Evolutionary conservation across 306 rosid species (phyloP).

Genomic region (Vigna reflexopilosa): DNA sequence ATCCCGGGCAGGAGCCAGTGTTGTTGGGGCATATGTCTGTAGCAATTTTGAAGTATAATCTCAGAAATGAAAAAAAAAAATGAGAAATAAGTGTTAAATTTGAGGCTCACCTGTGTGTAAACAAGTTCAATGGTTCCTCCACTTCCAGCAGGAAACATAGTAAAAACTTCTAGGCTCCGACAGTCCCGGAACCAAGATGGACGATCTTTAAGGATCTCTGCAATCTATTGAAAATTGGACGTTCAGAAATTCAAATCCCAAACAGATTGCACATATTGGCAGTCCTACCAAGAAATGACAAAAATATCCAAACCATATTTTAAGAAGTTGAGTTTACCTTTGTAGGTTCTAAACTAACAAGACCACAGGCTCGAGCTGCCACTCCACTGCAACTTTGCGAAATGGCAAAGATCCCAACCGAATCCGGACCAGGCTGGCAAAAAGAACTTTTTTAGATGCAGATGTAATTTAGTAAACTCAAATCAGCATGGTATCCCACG

Average conservation of each 20-base stretch:
- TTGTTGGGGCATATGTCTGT: constrained; percentile 93
- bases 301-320: constrained; percentile 11
- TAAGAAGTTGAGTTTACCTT: constrained; percentile 59
- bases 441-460: background rate
- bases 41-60: constrained; percentile 30
- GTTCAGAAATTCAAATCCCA: constrained; percentile 32
- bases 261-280: constrained; percentile 9
- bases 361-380: constrained; percentile 99
- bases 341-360: constrained; percentile 90
- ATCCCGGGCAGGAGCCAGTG: constrained; percentile 98
- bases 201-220: constrained; percentile 99
- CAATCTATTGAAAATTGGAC: constrained; percentile 61
- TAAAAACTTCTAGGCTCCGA: constrained; percentile 96
- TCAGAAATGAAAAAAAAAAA: background rate
- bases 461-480: background rate
- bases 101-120: constrained; percentile 78
- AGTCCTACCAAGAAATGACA: constrained; percentile 8
- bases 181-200: constrained; percentile 98
- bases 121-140: constrained; percentile 95
- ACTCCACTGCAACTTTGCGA: constrained; percentile 97
- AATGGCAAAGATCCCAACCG: constrained; percentile 99
- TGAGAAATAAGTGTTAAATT: background rate
- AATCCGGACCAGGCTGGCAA: constrained; percentile 99
- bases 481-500: constrained; percentile 26
- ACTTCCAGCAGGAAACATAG: constrained; percentile 91